Base-by-base conservation (phyloP, 768 basidiomycete species). In the Leccinellum rugosiceps region DNA sequence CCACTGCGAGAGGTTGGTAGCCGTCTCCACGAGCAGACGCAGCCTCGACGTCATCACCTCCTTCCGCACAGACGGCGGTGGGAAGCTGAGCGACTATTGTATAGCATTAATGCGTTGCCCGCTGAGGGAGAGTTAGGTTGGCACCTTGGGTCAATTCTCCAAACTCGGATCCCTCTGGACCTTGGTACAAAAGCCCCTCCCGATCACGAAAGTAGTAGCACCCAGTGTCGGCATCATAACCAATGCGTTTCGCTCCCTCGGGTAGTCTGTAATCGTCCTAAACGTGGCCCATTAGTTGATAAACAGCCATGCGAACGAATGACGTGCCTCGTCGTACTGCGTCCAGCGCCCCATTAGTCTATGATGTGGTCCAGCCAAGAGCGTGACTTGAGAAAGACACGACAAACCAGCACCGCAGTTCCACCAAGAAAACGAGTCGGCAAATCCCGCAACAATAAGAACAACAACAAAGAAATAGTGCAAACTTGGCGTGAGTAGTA, bases 191-290 rank as follows among this genome's bases (percentile, higher is more conserved):
- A 8, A 68, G 72, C 10, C 88, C 87, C 48, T 77, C 78, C 3
- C 56, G 56, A 68, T 84, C 83, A 25, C 78, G 78, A 73, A 85
- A 92, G 66, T 80, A 78, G 74, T 91, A 90, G 49, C 79, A 75
- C 50, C 82, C 80, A 2, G 79, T 78, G 74, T 92, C 90, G 4
- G 85, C 75, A 72, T 92, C 90, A 66, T 91, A 92, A 11, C 88
- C 90, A 56, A 88, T 81, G 32, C 90, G 83, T 59, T 83, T 75
- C 68, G 81, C 72, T 43, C 81, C 81, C 52, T 77, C 77, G 1
- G 81, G 81, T 52, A 83, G 76, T 59, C 81, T 76, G 63, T 80
- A 79, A n/a, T 75, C 74, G 57, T 83, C 81, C 81, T 82, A 56
- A 13, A 57, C 31, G 43, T 13, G 26, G 62, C 6, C 46, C 17